Percentiles rank a stretch among this genome's conserved stretches.
phyloP scores from a whole-genome alignment of 2,329 filamentous ascomycete species.

The Fusarium keratoplasticum region DNA sequence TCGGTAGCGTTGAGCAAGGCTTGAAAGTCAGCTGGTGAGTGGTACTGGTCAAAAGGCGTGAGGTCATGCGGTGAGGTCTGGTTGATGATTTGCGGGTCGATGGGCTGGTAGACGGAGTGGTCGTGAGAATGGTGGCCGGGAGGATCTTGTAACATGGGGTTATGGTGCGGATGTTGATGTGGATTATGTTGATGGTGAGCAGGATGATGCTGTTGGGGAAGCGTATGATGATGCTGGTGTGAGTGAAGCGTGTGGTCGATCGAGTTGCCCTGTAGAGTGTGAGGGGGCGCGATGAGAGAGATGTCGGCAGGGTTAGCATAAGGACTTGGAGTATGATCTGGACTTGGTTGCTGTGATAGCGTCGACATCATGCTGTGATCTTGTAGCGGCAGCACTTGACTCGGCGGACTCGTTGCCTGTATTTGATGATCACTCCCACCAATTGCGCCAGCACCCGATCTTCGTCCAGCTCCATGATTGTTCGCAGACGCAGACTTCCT shows the following conservation, averaged over 20 bases:
- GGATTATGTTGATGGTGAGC: constrained; percentile 30
- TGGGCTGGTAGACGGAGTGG: constrained; percentile 61
- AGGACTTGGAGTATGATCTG: constrained; percentile 48
- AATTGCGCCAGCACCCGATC: constrained; percentile 8
- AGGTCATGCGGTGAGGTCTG: constrained; percentile 45
- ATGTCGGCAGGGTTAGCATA: constrained; percentile 64
- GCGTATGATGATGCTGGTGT: constrained; percentile 26
- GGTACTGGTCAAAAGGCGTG: constrained; percentile 55
- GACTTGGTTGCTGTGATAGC: constrained; percentile 41
- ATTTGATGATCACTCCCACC: constrained; percentile 24
- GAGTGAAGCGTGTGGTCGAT: constrained; percentile 43
- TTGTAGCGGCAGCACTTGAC: constrained; percentile 47
- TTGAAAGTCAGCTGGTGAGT: constrained; percentile 63
- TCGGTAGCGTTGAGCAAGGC: constrained; percentile 63
- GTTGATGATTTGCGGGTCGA: constrained; percentile 70
- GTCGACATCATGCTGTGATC: constrained; percentile 44
- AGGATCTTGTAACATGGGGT: constrained; percentile 48
- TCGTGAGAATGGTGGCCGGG: constrained; percentile 42
- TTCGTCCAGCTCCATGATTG: constrained; percentile 10
- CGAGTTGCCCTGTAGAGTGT: constrained; percentile 48
- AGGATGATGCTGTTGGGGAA: constrained; percentile 9
- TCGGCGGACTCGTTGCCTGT: constrained; percentile 27
- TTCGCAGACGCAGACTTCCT: constrained; percentile 29
- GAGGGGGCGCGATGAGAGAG: constrained; percentile 55
- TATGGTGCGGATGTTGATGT: constrained; percentile 37